These are phyloP conservation scores for Calonectria hawksworthii DNA, from an alignment of 2,329 filamentous ascomycete species.

Conservation along the genomic window DNA sequence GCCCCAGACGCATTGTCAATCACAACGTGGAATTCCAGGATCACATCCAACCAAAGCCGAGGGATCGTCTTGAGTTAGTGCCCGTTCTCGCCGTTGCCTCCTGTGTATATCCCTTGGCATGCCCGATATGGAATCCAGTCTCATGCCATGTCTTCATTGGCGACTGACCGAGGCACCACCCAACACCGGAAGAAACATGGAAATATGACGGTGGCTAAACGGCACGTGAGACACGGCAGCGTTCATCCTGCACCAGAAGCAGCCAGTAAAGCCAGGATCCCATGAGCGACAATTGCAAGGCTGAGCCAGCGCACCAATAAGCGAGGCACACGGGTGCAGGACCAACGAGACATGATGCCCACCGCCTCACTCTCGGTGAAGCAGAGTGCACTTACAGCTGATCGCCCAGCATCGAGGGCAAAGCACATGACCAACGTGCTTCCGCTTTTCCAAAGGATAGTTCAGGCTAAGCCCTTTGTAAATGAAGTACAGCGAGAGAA, in stretches of 20 bases:
- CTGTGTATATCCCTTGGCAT: constrained; percentile 29
- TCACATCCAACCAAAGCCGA: constrained; percentile 23
- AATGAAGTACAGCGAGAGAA: neutral
- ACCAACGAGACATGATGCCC: neutral
- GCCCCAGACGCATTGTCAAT: constrained; percentile 8
- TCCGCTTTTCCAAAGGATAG: neutral
- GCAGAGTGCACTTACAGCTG: neutral
- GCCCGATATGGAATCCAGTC: constrained; percentile 20
- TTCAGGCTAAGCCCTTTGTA: neutral
- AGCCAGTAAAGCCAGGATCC: neutral
- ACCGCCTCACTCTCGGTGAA: constrained; percentile 10
- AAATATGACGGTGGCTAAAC: neutral
- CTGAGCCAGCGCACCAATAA: constrained; percentile 5
- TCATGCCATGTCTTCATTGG: constrained; percentile 5
- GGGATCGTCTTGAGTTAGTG: constrained; percentile 35
- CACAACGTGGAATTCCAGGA: neutral
- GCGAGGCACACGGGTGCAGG: neutral
- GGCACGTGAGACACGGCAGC: constrained; percentile 7
- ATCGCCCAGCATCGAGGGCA: neutral
- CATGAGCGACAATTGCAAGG: constrained; percentile 4
- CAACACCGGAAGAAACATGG: neutral
- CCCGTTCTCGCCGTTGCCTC: constrained; percentile 25
- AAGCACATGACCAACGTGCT: neutral
- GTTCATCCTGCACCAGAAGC: neutral
- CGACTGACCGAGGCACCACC: neutral